Conservation (phyloP, 75 land plant species). For the Cunninghamia lanceolata region DNA sequence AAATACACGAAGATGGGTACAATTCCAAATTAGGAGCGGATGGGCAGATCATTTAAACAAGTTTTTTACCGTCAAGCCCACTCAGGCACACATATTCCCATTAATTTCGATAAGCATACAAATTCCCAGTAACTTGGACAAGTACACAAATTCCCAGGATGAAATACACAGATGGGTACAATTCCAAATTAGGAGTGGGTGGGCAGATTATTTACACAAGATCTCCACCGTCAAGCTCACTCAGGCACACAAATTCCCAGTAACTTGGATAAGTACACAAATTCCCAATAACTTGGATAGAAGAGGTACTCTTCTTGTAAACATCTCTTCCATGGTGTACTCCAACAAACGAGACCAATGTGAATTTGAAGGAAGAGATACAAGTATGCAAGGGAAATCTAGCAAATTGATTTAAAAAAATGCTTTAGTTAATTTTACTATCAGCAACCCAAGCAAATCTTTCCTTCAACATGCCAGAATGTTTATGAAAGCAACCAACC, state of each 20-base stretch:
- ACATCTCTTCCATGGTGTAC: neutral
- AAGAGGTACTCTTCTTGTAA: neutral
- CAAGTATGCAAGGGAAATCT: neutral
- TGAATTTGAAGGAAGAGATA: neutral
- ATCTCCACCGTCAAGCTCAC: neutral
- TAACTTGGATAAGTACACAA: no score
- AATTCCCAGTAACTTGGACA: no score
- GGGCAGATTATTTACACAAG: neutral
- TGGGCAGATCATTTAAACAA: no score
- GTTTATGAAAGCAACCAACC: constrained; percentile 32
- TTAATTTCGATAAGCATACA: no score
- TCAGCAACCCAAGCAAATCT: neutral
- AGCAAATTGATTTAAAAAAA: neutral
- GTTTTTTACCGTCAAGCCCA: neutral
- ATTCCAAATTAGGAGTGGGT: no score
- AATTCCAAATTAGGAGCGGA: neutral
- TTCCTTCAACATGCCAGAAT: neutral
- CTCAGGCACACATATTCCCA: neutral
- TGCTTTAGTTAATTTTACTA: no score
- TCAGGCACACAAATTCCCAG: no score
- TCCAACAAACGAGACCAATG: neutral
- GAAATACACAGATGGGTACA: no score
- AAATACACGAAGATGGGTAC: neutral
- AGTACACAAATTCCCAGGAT: neutral
- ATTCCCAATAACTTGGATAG: neutral